A percentile compares a stretch with the other conserved stretches of the same genome.
These are phyloP conservation scores for Zygosaccharomyces pseudobailii DNA, from an alignment of 1,139 yeast species.

Conservation along the genomic window DNA sequence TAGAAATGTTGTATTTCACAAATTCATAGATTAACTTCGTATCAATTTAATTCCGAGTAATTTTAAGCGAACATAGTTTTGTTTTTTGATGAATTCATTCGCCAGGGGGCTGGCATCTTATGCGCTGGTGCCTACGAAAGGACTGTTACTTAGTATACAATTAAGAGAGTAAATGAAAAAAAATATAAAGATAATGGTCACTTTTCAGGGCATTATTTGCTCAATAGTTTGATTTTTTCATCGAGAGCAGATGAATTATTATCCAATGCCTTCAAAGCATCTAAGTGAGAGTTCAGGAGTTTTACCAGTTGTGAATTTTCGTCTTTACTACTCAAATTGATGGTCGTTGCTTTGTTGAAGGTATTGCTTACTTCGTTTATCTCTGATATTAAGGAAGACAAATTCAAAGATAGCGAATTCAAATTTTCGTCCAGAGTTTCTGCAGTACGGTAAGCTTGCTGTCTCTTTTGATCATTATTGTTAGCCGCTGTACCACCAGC, in stretches of 20 bases:
- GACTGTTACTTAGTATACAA: neutral
- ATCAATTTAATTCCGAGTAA: too few species aligned
- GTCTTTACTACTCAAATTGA: conserved; percentile 35
- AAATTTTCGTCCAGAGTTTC: conserved; percentile 79
- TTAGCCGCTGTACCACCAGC: conserved; percentile 25
- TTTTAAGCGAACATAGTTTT: too few species aligned
- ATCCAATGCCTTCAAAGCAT: conserved; percentile 85
- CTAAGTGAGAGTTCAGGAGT: conserved; percentile 81
- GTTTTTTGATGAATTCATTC: too few species aligned
- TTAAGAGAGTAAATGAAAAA: neutral
- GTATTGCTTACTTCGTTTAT: conserved; percentile 83
- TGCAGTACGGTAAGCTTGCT: conserved; percentile 84
- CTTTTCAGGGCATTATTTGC: conserved; percentile 10
- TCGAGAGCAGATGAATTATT: conserved; percentile 63
- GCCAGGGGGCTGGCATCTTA: too few species aligned
- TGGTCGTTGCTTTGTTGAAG: conserved; percentile 59
- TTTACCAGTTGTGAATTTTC: conserved; percentile 58
- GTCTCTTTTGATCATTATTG: conserved; percentile 72
- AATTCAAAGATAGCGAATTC: conserved; percentile 69
- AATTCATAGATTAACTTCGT: too few species aligned
- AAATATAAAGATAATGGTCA: neutral
- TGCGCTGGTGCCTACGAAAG: neutral
- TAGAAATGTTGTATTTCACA: neutral
- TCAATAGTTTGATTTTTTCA: conserved; percentile 45
- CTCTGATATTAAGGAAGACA: conserved; percentile 73